These are phyloP conservation scores for Zymoseptoria crescenta DNA, from an alignment of 2,329 filamentous ascomycete genomes.

Conservation along the genomic window DNA sequence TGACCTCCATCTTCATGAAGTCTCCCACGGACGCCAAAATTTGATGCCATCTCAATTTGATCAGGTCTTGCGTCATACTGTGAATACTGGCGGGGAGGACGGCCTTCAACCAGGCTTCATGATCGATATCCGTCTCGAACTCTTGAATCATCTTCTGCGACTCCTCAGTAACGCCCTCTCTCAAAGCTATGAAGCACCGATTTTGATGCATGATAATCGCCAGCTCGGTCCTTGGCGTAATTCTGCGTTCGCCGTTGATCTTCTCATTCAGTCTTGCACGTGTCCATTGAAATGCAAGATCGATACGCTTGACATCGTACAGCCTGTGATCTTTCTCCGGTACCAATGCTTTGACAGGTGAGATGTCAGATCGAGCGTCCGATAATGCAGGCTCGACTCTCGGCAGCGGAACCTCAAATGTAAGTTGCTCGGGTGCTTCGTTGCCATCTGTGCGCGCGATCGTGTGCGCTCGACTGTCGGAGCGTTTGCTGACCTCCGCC, in stretches of 20 bases:
- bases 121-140: background rate
- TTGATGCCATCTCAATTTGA: background rate
- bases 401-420: no score
- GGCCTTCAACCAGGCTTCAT: background rate
- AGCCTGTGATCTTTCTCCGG: background rate
- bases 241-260: background rate
- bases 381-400: no score
- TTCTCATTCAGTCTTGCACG: background rate
- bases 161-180: background rate
- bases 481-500: no score
- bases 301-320: background rate
- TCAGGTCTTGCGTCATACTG: background rate
- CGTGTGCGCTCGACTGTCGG: no score
- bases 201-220: background rate
- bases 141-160: background rate
- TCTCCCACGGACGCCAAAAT: background rate
- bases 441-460: no score
- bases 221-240: background rate
- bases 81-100: background rate
- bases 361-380: background rate
- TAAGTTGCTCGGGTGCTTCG: no score
- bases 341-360: no score
- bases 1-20: background rate
- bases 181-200: background rate
- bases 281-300: background rate